Conservation (phyloP, 2,329 filamentous ascomycete species). For the Sarocladiaceae sp. region DNA sequence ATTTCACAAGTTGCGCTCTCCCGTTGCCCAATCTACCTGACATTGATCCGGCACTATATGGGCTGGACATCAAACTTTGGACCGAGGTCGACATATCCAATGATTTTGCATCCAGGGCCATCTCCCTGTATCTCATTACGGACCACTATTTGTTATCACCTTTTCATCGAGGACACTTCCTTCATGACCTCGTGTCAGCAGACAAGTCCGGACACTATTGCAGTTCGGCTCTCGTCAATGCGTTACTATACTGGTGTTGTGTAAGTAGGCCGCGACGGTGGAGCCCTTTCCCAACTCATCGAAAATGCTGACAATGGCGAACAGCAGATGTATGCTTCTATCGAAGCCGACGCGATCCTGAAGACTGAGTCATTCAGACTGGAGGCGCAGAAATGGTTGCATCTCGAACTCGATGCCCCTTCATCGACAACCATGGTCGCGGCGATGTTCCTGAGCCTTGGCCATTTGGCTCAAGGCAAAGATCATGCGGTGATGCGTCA, state of each 20-base stretch:
- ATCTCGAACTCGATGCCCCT: conserved; percentile 15
- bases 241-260: conserved; percentile 28
- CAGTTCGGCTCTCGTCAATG: conserved; percentile 27
- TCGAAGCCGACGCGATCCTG: conserved; percentile 19
- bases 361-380: conserved; percentile 18
- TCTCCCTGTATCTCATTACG: conserved; percentile 33
- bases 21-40: background rate
- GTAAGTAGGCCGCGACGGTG: conserved; percentile 20
- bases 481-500: conserved; percentile 28
- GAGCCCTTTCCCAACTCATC: background rate
- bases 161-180: conserved; percentile 30
- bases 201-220: conserved; percentile 17
- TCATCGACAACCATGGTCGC: conserved; percentile 24
- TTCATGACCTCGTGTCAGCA: conserved; percentile 26
- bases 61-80: conserved; percentile 28
- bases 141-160: conserved; percentile 33
- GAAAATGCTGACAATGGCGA: background rate
- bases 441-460: conserved; percentile 28
- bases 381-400: conserved; percentile 23
- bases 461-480: conserved; percentile 28
- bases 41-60: conserved; percentile 22
- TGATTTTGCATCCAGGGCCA: conserved; percentile 24
- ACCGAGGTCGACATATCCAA: conserved; percentile 25
- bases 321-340: conserved; percentile 31
- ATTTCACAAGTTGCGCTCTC: background rate